Conservation (phyloP, 2,329 filamentous ascomycete species). For the Pyricularia sp. region DNA sequence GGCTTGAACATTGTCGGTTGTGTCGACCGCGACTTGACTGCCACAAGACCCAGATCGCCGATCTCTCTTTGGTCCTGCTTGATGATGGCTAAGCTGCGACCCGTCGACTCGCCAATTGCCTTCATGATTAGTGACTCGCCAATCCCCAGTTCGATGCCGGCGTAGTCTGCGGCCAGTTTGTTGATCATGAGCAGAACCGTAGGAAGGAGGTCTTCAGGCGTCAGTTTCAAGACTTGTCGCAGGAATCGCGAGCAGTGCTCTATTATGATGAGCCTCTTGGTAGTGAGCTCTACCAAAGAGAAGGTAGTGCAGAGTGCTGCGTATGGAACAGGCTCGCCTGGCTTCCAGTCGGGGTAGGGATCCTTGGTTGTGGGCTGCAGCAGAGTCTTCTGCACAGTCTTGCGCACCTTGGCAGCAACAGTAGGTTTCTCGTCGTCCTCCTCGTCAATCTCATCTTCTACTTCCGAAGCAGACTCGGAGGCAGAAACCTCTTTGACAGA, state of each 20-base stretch:
- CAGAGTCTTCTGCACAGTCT: conserved; percentile 77
- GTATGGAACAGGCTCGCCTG: conserved; percentile 83
- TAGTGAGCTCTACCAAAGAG: conserved; percentile 88
- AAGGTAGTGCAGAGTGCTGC: conserved; percentile 92
- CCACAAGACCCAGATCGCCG: conserved; percentile 87
- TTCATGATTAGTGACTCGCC: conserved; percentile 99
- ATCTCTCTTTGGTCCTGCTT: conserved; percentile 95
- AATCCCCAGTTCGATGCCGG: conserved; percentile 95
- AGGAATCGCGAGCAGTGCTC: conserved; percentile 87
- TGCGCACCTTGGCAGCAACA: conserved; percentile 62
- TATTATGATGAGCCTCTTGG: conserved; percentile 79
- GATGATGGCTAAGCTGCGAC: conserved; percentile 78
- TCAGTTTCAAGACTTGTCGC: conserved; percentile 79
- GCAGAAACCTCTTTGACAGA: conserved; percentile 32
- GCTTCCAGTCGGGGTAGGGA: conserved; percentile 91
- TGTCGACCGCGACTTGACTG: conserved; percentile 88
- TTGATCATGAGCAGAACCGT: conserved; percentile 96
- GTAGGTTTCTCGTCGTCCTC: conserved; percentile 59
- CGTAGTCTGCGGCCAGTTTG: conserved; percentile 93
- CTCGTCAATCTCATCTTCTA: conserved; percentile 40
- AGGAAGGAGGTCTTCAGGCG: conserved; percentile 76
- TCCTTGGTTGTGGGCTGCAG: conserved; percentile 62
- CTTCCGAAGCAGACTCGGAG: conserved; percentile 37
- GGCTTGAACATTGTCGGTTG: conserved; percentile 99
- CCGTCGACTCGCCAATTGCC: conserved; percentile 89